Conservation (phyloP, 139 green algal genomes). For the Coelastrella sp. region DNA sequence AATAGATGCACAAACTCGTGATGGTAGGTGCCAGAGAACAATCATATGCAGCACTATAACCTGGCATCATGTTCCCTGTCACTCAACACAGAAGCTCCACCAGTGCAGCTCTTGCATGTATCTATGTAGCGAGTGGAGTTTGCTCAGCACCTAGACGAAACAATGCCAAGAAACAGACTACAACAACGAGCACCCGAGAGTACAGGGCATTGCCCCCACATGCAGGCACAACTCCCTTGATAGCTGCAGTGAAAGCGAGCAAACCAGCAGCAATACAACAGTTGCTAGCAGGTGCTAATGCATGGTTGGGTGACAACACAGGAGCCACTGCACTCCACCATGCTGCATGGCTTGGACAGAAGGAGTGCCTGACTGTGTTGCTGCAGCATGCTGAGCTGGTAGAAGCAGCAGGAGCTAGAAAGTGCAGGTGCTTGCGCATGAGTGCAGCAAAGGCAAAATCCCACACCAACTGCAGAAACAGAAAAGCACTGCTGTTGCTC, state of each 20-base stretch:
- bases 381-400: slow-evolving; percentile 21
- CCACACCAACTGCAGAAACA: no score
- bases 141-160: no score
- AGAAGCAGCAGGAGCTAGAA: not conserved
- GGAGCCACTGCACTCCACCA: slow-evolving; percentile 36
- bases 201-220: no score
- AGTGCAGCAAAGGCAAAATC: no score
- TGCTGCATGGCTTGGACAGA: slow-evolving; percentile 37
- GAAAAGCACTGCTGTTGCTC: not conserved
- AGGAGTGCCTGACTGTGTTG: slow-evolving; percentile 8
- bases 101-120: no score
- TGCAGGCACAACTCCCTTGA: slow-evolving; percentile 35
- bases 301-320: slow-evolving; percentile 28
- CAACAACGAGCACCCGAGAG: no score
- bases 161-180: no score
- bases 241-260: slow-evolving; percentile 12
- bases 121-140: no score
- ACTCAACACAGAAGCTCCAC: no score
- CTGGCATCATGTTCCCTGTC: no score
- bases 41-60: no score
- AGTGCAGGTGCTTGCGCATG: not conserved
- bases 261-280: slow-evolving; percentile 2
- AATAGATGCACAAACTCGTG: slow-evolving; percentile 36
- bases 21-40: not conserved
- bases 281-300: slow-evolving; percentile 35